Evolutionary conservation across 495 filamentous ascomycete species (phyloP), one percentile per base, ranked within the genome.

Genomic region (Podospora fimiseda): DNA sequence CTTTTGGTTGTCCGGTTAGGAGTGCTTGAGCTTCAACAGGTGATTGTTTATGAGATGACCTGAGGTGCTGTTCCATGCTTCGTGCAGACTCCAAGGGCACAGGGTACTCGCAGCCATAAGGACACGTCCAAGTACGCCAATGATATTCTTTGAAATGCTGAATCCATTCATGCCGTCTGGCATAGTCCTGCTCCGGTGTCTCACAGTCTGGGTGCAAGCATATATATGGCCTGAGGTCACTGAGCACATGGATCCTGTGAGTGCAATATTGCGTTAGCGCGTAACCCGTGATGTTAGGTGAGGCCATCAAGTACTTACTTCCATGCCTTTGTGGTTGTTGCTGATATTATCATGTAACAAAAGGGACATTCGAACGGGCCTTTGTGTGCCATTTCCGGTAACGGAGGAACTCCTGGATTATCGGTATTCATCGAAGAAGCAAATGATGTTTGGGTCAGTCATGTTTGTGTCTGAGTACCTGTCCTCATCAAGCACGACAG

Each of bases 291-390:
- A 41, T n/a, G 8, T 41, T 14, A n/a, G 27, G 27, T 33, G 27
- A 33, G 11, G 27, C 27, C 27, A 5, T 11, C 27, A 33, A 33
- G 9, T 45, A 41, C 62, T 24, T 52, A 70, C 64, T 52, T 69
- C 70, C 70, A 73, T 20, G 62, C 61, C 14, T 27, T 9, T 22
- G 55, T 67, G 27, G 56, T 64, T 3, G 55, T 61, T 2, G 69
- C 58, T 0, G 36, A 54, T 16, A 67, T 60, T 33, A 69, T 59
- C 19, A 55, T 62, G 15, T 53, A 69, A 40, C 70, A 71, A 24
- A 63, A 68, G 0, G 67, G 69, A 36, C 69, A 73, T 38, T 66
- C 58, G 36, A 73, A 69, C 5, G 63, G 65, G 2, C 60, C 51
- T 0, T 52, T 9, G 7, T 43, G 2, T 7, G 62, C 41, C 8